These are phyloP conservation scores for Myxozyma vanderwaltii DNA, from an alignment of 805 yeast species.

Conservation along the genomic window DNA sequence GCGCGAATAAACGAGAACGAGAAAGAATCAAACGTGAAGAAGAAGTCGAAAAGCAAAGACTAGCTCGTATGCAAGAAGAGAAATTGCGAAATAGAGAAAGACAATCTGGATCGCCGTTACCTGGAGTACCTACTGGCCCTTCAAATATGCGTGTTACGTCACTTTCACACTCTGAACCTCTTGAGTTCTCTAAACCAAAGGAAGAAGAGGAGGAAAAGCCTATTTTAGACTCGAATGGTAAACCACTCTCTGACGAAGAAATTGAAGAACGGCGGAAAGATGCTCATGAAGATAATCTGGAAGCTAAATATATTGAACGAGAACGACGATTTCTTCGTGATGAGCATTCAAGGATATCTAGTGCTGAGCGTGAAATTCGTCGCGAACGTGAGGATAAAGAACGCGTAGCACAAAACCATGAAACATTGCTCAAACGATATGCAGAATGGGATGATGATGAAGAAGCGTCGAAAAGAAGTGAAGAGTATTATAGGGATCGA, in stretches of 20 bases:
- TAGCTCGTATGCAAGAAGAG: slow-evolving; percentile 23
- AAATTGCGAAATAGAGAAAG: slow-evolving; percentile 9
- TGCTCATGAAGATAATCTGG: slow-evolving; percentile 25
- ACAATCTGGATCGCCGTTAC: slow-evolving; percentile 2
- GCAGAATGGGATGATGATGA: slow-evolving; percentile 35
- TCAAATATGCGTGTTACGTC: slow-evolving; percentile 10
- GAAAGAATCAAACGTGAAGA: slow-evolving; percentile 30
- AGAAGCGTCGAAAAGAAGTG: slow-evolving; percentile 25
- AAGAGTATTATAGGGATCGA: slow-evolving; percentile 35
- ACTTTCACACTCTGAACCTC: slow-evolving; percentile 11
- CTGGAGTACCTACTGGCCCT: slow-evolving; percentile 9
- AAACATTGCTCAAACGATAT: slow-evolving; percentile 11
- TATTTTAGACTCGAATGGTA: slow-evolving; percentile 16
- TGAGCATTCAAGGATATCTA: slow-evolving; percentile 26
- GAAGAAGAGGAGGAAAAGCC: slow-evolving; percentile 6
- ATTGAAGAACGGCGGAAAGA: slow-evolving; percentile 28
- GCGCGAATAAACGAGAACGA: slow-evolving; percentile 32
- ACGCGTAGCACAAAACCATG: slow-evolving; percentile 2
- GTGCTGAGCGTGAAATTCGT: slow-evolving; percentile 29
- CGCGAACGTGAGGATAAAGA: slow-evolving; percentile 30
- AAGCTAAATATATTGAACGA: slow-evolving; percentile 25
- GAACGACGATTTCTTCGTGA: slow-evolving; percentile 32
- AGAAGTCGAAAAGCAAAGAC: slow-evolving; percentile 23
- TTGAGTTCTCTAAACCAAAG: slow-evolving; percentile 17
- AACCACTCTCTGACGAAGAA: slow-evolving; percentile 25